phyloP scores from a whole-genome alignment of 2,329 filamentous ascomycete species.

The Helotiales sp. region DNA sequence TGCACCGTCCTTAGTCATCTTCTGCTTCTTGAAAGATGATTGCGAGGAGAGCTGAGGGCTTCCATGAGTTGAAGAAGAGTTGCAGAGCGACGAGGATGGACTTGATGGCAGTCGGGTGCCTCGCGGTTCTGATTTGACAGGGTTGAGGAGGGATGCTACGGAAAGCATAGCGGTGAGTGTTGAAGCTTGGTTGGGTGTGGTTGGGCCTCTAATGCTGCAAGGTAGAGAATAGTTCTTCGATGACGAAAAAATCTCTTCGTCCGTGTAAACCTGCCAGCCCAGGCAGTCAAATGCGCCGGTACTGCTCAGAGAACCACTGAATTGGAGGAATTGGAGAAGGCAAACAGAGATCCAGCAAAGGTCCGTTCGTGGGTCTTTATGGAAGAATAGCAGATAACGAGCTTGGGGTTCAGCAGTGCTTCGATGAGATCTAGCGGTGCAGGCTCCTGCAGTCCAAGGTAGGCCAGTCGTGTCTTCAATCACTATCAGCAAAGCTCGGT shows the following conservation, averaged over 20 bases:
- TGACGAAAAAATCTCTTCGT: conserved; percentile 23
- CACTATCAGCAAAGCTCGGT: conserved; percentile 39
- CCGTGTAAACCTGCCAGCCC: conserved; percentile 15
- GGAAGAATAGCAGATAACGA: conserved; percentile 24
- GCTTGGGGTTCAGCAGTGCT: conserved; percentile 23
- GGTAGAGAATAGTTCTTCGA: conserved; percentile 22
- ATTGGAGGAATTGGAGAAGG: conserved; percentile 24
- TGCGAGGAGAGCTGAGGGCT: conserved; percentile 29
- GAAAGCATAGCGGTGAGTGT: conserved; percentile 55
- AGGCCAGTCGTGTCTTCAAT: conserved; percentile 26
- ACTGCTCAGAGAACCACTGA: conserved; percentile 23
- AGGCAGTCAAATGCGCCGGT: conserved; percentile 17
- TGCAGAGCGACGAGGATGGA: conserved; percentile 34
- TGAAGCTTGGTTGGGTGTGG: conserved; percentile 18
- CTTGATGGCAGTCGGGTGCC: conserved; percentile 44
- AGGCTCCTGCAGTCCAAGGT: conserved; percentile 28
- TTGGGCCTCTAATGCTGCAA: conserved; percentile 28
- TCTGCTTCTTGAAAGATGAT: conserved; percentile 47
- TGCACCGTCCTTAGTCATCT: conserved; percentile 64
- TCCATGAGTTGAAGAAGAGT: conserved; percentile 29
- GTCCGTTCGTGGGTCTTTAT: conserved; percentile 25
- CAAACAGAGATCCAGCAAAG: conserved; percentile 31
- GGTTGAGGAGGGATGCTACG: conserved; percentile 67
- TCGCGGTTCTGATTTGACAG: conserved; percentile 42
- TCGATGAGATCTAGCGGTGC: conserved; percentile 28